Evolutionary conservation across 2,329 filamentous ascomycete genomes (phyloP), one percentile per base, ranked within the genome.

Genomic region (Daldinia sp.): DNA sequence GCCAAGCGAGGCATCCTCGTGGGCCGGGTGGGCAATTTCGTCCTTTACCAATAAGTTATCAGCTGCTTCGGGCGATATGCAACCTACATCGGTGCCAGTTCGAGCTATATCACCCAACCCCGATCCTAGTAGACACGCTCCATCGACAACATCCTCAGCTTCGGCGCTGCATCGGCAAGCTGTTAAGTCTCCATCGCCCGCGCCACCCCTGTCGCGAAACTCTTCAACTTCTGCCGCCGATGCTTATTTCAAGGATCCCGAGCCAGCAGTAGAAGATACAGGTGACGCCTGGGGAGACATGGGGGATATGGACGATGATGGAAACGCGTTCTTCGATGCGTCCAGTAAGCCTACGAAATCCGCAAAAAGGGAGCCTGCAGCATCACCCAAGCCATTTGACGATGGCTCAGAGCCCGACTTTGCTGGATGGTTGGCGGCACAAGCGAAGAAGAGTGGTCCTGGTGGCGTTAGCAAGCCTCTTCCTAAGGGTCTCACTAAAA

Each of bases 11-110:
- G 86, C 84, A 35, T 81, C 84, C 19, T 83, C 84, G 3, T 98
- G 95, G 95, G 88, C 95, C 1, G 95, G 95, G 10, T 99, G 95
- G 95, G 95, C 95, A 1, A 97, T 99, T 56, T 98, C 95, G 0
- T 97, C 93, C 1, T 99, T 99, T 75, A 98, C 95, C 1, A 98
- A 98, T 78, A 97, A 97, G 72, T 77, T 98, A 10, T 89, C 92
- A 1, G 80, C 91, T 0, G 93, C 93, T 0, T 90, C 90, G 7
- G 95, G 95, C 15, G 91, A 97, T 59, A 99, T 99, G 66, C 84
- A 94, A 73, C 80, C 80, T 32, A 75, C 78, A 0, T 73, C 80
- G 0, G n/a, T 58, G 1, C 9, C 11, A 2, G 29, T 17, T 15
- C 57, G 48, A 10, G 52, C 53, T 10, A 77, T 83, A 17, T 77